Evolutionary conservation across 1,284 basidiomycete genomes (phyloP).

Genomic region (Rhodofomes roseus): DNA sequence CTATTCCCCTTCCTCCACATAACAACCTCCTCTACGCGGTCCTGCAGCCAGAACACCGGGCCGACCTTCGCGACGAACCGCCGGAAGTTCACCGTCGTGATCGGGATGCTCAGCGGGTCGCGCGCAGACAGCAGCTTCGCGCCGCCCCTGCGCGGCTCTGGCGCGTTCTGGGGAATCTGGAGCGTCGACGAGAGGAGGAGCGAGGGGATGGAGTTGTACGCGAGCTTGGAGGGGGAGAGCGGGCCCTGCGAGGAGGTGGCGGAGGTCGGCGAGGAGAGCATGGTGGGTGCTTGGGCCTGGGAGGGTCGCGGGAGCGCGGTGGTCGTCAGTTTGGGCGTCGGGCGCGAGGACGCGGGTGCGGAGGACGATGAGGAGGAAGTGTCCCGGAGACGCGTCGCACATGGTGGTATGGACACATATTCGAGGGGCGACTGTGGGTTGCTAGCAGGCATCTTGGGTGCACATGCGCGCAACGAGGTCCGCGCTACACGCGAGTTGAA

Average conservation of each 20-base stretch:
- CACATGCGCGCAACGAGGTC: no score
- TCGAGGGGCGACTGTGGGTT: constrained; percentile 27
- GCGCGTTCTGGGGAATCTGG: constrained; percentile 23
- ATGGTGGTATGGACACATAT: constrained; percentile 48
- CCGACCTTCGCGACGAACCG: constrained; percentile 65
- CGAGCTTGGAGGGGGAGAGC: constrained; percentile 19
- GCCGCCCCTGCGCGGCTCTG: constrained; percentile 23
- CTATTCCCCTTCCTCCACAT: constrained; percentile 70
- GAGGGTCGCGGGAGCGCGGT: constrained; percentile 43
- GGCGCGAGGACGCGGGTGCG: constrained; percentile 23
- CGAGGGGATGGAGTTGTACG: constrained; percentile 27
- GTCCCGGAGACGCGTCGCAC: constrained; percentile 38
- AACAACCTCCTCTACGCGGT: constrained; percentile 69
- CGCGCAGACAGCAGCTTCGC: constrained; percentile 40
- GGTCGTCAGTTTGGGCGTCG: constrained; percentile 40
- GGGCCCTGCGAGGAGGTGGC: constrained; percentile 22
- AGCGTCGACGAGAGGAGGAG: constrained; percentile 31
- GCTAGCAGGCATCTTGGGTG: neutral
- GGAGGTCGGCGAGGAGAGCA: constrained; percentile 19
- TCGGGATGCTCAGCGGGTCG: constrained; percentile 69
- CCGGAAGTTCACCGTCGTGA: constrained; percentile 69
- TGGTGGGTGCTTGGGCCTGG: constrained; percentile 9
- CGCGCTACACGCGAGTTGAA: no score
- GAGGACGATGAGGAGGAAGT: neutral
- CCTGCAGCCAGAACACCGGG: constrained; percentile 76